Evolutionary conservation across 2,329 filamentous ascomycete genomes (phyloP).

Genomic region (Pseudocercospora eumusae): DNA sequence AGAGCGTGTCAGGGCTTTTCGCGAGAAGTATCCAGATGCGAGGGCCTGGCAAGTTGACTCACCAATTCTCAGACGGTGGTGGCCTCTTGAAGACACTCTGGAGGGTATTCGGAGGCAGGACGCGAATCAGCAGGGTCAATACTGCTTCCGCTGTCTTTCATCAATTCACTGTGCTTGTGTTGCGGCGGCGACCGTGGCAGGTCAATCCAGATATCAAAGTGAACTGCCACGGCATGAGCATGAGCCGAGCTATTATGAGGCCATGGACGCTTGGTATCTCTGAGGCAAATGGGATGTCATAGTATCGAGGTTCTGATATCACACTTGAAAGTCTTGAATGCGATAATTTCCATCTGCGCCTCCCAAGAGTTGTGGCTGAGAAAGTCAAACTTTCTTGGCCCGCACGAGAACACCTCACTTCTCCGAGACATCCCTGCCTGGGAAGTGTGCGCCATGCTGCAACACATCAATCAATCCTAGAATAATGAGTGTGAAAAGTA

Average conservation of each 20-base stretch:
- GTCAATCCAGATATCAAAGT: background rate
- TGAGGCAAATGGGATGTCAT: background rate
- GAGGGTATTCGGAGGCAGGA: background rate
- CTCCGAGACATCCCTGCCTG: background rate
- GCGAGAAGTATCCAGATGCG: background rate
- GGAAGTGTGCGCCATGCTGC: background rate
- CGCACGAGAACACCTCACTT: conserved; percentile 4
- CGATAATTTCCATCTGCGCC: background rate
- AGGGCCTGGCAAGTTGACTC: background rate
- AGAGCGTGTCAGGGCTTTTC: background rate
- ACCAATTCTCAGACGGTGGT: background rate
- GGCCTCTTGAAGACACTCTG: background rate
- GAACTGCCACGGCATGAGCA: background rate
- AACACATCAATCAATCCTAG: background rate
- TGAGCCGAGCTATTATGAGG: background rate
- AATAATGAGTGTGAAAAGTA: background rate
- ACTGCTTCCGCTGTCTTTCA: background rate
- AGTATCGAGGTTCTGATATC: background rate
- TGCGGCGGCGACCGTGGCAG: background rate
- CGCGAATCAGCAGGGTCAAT: background rate
- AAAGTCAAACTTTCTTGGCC: conserved; percentile 4
- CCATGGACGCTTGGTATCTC: background rate
- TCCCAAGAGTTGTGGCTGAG: background rate
- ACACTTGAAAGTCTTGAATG: no score
- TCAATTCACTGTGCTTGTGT: background rate